Percentiles rank a stretch among this genome's conserved stretches.
phyloP scores from a whole-genome alignment of 2,329 filamentous ascomycete genomes.

The Penicillium sp. region DNA sequence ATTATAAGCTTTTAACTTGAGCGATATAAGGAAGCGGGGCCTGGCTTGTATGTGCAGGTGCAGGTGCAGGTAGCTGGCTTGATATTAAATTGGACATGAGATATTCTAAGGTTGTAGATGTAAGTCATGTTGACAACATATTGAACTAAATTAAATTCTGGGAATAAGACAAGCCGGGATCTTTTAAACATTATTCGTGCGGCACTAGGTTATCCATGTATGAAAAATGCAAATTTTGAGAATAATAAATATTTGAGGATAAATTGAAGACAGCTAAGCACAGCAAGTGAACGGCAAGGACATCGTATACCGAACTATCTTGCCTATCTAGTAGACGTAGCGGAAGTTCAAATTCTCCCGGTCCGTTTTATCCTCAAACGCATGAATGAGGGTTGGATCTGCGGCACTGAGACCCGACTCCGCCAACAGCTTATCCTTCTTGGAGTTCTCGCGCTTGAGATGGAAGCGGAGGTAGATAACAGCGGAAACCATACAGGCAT shows the following conservation, averaged over 20 bases:
- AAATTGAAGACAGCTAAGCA: neutral
- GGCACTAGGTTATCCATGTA: too few species aligned
- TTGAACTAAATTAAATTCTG: neutral
- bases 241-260: too few species aligned
- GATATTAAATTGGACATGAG: neutral
- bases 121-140: neutral
- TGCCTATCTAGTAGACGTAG: constrained; percentile 49
- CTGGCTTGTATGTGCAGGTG: neutral
- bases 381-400: constrained; percentile 48
- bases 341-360: constrained; percentile 60
- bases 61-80: neutral
- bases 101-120: neutral
- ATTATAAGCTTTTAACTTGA: too few species aligned
- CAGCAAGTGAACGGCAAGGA: neutral
- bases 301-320: neutral
- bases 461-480: constrained; percentile 1
- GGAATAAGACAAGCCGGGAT: neutral
- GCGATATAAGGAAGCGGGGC: too few species aligned
- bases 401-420: constrained; percentile 43
- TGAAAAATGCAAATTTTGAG: neutral
- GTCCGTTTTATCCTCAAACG: constrained; percentile 64
- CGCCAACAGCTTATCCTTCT: constrained; percentile 50
- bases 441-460: constrained; percentile 51
- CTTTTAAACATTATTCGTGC: neutral
- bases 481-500: constrained; percentile 54